Conservation (phyloP, 225 moss, liverwort and hornwort genomes). For the Polytrichum commune region DNA sequence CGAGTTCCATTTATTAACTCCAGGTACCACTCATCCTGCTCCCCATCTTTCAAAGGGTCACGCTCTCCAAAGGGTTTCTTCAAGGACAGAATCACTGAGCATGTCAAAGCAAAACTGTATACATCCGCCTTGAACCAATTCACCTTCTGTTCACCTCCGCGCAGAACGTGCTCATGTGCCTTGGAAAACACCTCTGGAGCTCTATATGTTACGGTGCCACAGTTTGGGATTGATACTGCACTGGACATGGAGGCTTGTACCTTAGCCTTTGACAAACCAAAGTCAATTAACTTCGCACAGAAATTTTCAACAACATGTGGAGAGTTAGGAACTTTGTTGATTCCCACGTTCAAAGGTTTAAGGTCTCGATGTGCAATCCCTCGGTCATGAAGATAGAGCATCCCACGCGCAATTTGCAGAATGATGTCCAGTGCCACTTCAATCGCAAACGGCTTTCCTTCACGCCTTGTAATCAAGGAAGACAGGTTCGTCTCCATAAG, state of each 20-base stretch:
- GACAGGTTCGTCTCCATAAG: background rate
- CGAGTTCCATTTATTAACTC: background rate
- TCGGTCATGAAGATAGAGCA: background rate
- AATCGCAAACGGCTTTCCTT: background rate
- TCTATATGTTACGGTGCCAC: no score
- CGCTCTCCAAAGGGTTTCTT: background rate
- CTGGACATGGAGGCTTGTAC: no score
- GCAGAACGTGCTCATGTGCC: background rate
- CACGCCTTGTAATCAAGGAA: background rate
- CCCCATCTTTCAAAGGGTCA: background rate
- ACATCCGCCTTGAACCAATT: conserved; percentile 9
- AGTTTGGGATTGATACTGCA: no score
- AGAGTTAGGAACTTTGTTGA: background rate
- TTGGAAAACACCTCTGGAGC: no score
- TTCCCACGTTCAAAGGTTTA: background rate
- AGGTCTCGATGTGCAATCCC: conserved; percentile 8
- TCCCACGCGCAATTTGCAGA: background rate
- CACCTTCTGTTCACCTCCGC: background rate
- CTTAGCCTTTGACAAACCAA: no score
- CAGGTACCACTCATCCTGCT: background rate
- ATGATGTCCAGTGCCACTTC: conserved; percentile 4
- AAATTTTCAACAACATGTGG: background rate
- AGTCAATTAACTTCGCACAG: background rate
- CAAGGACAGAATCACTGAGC: background rate
- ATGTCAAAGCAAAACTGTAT: conserved; percentile 2